Evolutionary conservation across 129 eudicot genomes (phyloP), one percentile per base, ranked within the genome.

Genomic region (Cynara cardunculus): DNA sequence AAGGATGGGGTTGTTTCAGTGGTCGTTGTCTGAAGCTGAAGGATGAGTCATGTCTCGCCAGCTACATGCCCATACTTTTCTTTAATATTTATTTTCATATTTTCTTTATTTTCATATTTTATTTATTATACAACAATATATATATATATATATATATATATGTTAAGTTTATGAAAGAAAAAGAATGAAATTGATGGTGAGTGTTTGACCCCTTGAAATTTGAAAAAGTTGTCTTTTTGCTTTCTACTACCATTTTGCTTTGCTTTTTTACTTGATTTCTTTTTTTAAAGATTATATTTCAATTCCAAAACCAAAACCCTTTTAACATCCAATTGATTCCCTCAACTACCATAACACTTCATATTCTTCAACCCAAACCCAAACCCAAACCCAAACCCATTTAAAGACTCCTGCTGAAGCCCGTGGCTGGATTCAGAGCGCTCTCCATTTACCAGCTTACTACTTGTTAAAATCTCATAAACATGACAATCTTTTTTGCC

Each of bases 1-100:
- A 3, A 78, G 82, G 82, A 79, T 79, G 75, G 82, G 82, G 82
- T 69, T 79, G 82, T n/a, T 69, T 69, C 35, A 27, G 24, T 28
- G 76, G 82, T 79, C 82, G 69, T 69, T 69, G 82, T 79, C 82
- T 69, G 35, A 27, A 79, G 25, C n/a, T 46, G 27, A 67, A 68
- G 46, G 75, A 28, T 30, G 71, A 46, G 82, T 68, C 75, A 69
- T 78, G 75, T 78, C 82, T 25, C 61, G 73, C 73, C 61, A 76
- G 80, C 80, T 77, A 77, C 24, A 26, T 26, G 9, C 5, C 67
- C 78, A 74, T 74, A 24, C 53, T 4, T 41, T 13, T 10, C 12
- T 41, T 41, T n/a, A n/a, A n/a, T n/a, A n/a, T n/a, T n/a, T n/a
- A n/a, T n/a, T n/a, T n/a, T n/a, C n/a, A n/a, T n/a, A n/a, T n/a